A percentile compares a stretch with the other conserved stretches of the same genome.
phyloP scores from a whole-genome alignment of 164 flowering plant species.

The Tetrastigma voinierianum region DNA sequence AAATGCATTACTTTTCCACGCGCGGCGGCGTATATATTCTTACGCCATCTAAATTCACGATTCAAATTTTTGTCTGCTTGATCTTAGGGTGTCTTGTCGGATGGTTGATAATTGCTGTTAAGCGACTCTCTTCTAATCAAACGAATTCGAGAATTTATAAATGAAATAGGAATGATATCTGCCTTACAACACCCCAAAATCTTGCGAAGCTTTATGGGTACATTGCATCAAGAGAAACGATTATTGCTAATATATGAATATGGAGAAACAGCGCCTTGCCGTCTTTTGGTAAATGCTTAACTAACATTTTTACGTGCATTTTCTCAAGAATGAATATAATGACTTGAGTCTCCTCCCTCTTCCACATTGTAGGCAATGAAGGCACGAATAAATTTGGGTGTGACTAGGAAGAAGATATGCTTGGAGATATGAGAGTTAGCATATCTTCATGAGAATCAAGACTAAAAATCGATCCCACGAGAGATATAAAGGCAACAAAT shows the following conservation, averaged over 20 bases:
- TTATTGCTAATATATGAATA: constrained; percentile 58
- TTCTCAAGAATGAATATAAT: neutral
- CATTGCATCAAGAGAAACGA: too few species aligned
- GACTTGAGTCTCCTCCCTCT: too few species aligned
- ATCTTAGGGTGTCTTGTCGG: constrained; percentile 48
- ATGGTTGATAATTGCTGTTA: constrained; percentile 65
- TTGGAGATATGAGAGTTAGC: constrained; percentile 57
- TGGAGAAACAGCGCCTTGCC: constrained; percentile 72
- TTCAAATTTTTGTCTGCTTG: constrained; percentile 2
- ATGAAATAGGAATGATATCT: constrained; percentile 75
- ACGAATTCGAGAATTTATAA: constrained; percentile 74
- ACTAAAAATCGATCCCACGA: constrained; percentile 62
- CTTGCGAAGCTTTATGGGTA: constrained; percentile 71
- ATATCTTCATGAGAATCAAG: constrained; percentile 67
- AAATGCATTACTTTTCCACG: too few species aligned
- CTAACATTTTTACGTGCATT: neutral
- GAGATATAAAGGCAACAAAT: constrained; percentile 74
- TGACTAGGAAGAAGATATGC: constrained; percentile 55
- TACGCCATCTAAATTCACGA: neutral
- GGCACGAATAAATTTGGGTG: constrained; percentile 48
- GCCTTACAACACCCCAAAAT: constrained; percentile 67
- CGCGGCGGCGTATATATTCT: too few species aligned
- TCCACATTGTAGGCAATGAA: constrained; percentile 23
- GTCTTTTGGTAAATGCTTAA: constrained; percentile 43
- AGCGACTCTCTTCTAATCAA: constrained; percentile 71